Percentiles rank a stretch among this genome's conserved stretches.
phyloP scores from a whole-genome alignment of 768 basidiomycete genomes.

The Serendipita sp. region DNA sequence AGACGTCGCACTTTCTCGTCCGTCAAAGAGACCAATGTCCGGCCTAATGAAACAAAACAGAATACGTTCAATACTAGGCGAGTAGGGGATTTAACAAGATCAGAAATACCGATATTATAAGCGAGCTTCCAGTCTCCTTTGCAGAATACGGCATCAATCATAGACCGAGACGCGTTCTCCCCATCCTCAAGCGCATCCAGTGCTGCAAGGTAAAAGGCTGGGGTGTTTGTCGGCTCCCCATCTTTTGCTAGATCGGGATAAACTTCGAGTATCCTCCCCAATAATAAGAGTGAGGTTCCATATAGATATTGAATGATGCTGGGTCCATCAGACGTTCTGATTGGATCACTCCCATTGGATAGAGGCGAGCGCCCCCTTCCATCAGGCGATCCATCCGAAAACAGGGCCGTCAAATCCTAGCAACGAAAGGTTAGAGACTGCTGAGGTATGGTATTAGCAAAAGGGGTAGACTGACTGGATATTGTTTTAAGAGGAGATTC shows the following conservation, averaged over 20 bases:
- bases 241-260: slow-evolving; percentile 28
- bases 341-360: neutral
- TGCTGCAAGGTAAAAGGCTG: slow-evolving; percentile 49
- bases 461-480: slow-evolving; percentile 36
- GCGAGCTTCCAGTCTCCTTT: slow-evolving; percentile 53
- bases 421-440: neutral
- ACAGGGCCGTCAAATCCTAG: neutral
- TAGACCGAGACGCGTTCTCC: slow-evolving; percentile 24
- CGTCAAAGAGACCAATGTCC: slow-evolving; percentile 43
- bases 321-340: slow-evolving; percentile 29
- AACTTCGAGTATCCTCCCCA: slow-evolving; percentile 32
- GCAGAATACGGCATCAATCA: neutral
- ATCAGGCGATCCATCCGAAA: neutral
- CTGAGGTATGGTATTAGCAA: no score
- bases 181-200: slow-evolving; percentile 57
- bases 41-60: slow-evolving; percentile 31
- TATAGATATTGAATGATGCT: slow-evolving; percentile 52
- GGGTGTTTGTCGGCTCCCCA: slow-evolving; percentile 36
- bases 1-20: slow-evolving; percentile 26
- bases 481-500: slow-evolving; percentile 39
- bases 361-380: neutral
- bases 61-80: neutral
- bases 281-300: slow-evolving; percentile 45
- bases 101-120: slow-evolving; percentile 17
- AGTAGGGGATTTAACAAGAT: neutral